Conservation (phyloP, 31 red algal genomes). For the Odonthalia washingtoniensis region DNA sequence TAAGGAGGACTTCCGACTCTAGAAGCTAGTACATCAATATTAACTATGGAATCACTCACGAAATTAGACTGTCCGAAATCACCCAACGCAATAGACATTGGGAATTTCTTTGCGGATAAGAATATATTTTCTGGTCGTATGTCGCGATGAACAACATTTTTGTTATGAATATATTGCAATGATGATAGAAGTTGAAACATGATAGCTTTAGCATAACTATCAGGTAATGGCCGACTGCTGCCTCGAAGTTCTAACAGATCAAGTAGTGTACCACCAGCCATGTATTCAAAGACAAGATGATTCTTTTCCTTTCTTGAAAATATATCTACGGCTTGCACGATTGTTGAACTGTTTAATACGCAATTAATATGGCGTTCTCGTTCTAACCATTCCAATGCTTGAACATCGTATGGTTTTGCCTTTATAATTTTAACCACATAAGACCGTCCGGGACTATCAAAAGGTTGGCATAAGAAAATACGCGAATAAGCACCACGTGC, state of each 20-base stretch:
- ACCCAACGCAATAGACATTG: conserved; percentile 63
- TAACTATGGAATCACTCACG: conserved; percentile 69
- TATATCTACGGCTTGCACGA: conserved; percentile 85
- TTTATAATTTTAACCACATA: conserved; percentile 79
- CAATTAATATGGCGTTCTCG: conserved; percentile 75
- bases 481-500: conserved; percentile 72
- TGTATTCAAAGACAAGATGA: conserved; percentile 84
- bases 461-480: conserved; percentile 62
- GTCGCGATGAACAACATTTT: conserved; percentile 89
- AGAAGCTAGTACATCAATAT: conserved; percentile 68
- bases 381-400: conserved; percentile 64
- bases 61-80: conserved; percentile 81
- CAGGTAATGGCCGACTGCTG: conserved; percentile 57
- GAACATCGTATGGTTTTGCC: conserved; percentile 49
- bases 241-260: conserved; percentile 64
- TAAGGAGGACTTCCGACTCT: conserved; percentile 88
- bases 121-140: conserved; percentile 87
- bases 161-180: conserved; percentile 73
- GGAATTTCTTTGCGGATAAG: conserved; percentile 46
- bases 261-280: conserved; percentile 83
- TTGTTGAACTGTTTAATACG: conserved; percentile 48
- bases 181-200: conserved; percentile 75
- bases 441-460: conserved; percentile 49
- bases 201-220: conserved; percentile 66
- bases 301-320: conserved; percentile 75